A percentile compares a stretch with the other conserved stretches of the same genome.
Evolutionary conservation across 139 green algal species (phyloP).

Genomic region (Chlorella vulgaris): DNA sequence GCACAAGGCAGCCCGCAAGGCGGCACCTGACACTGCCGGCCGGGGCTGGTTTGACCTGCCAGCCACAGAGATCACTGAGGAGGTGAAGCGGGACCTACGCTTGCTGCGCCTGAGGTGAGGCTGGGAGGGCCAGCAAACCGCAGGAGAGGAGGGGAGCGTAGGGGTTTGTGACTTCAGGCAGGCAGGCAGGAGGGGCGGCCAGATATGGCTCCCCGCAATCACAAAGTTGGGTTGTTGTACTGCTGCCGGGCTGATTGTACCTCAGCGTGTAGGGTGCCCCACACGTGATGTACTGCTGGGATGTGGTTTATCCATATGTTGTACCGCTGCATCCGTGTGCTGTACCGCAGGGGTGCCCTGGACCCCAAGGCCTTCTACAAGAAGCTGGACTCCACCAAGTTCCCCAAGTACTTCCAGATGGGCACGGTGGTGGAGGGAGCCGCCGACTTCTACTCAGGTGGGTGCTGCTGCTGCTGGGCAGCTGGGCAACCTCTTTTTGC

Average conservation of each 20-base stretch:
- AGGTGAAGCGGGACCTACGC: constrained; percentile 50
- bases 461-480: not conserved
- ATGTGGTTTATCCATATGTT: not conserved
- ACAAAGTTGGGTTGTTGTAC: too few species aligned
- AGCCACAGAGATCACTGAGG: constrained; percentile 42
- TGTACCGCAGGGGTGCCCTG: constrained; percentile 56
- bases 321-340: not conserved
- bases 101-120: constrained; percentile 39
- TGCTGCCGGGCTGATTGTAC: too few species aligned
- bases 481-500: too few species aligned
- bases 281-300: too few species aligned
- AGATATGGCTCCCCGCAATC: too few species aligned
- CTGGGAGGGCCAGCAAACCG: not conserved
- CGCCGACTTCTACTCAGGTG: constrained; percentile 59
- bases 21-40: constrained; percentile 25
- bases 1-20: not conserved
- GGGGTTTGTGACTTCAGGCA: too few species aligned
- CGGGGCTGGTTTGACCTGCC: constrained; percentile 48
- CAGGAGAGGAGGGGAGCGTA: not conserved
- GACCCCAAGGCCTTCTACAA: constrained; percentile 87
- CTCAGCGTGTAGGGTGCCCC: too few species aligned
- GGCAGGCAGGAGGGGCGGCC: too few species aligned
- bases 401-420: constrained; percentile 71
- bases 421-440: constrained; percentile 45
- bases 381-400: constrained; percentile 73